These are phyloP conservation scores for Brettanomyces sp. DNA, from an alignment of 805 yeast genomes.

Conservation along the genomic window DNA sequence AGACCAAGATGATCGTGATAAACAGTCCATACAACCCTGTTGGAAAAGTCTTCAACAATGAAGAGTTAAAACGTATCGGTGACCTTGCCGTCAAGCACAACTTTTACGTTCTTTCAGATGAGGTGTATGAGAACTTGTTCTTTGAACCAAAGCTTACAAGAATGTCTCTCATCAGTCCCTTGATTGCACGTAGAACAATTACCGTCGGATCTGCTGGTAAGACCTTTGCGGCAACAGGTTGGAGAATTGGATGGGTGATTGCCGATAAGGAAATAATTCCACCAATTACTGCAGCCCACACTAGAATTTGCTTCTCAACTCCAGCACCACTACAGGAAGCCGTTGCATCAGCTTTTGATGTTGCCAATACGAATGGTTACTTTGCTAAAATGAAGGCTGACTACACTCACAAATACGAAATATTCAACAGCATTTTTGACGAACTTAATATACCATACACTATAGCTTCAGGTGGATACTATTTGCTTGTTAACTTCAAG, in stretches of 20 bases:
- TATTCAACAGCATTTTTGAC: conserved; percentile 71
- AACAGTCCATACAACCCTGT: conserved; percentile 96
- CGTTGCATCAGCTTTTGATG: conserved; percentile 63
- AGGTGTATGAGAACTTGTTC: conserved; percentile 87
- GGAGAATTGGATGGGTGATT: conserved; percentile 96
- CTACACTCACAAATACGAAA: conserved; percentile 63
- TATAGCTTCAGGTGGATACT: conserved; percentile 87
- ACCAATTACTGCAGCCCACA: conserved; percentile 82
- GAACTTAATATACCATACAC: conserved; percentile 87
- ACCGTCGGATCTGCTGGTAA: conserved; percentile 98
- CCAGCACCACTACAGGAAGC: conserved; percentile 94
- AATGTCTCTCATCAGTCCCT: conserved; percentile 76
- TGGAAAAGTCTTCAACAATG: conserved; percentile 77
- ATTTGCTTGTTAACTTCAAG: conserved; percentile 77
- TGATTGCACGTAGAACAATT: conserved; percentile 66
- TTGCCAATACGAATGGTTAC: conserved; percentile 55
- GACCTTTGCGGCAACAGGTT: conserved; percentile 97
- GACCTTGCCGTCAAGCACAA: conserved; percentile 78
- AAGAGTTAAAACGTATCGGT: conserved; percentile 71
- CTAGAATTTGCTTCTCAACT: conserved; percentile 84
- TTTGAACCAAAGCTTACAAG: conserved; percentile 61
- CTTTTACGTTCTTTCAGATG: conserved; percentile 78
- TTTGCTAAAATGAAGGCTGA: conserved; percentile 59
- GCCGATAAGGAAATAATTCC: conserved; percentile 77
- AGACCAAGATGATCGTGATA: conserved; percentile 78